These are phyloP conservation scores for Magnaporthiopsis rhizophila DNA, from an alignment of 2,329 filamentous ascomycete species.

Conservation along the genomic window DNA sequence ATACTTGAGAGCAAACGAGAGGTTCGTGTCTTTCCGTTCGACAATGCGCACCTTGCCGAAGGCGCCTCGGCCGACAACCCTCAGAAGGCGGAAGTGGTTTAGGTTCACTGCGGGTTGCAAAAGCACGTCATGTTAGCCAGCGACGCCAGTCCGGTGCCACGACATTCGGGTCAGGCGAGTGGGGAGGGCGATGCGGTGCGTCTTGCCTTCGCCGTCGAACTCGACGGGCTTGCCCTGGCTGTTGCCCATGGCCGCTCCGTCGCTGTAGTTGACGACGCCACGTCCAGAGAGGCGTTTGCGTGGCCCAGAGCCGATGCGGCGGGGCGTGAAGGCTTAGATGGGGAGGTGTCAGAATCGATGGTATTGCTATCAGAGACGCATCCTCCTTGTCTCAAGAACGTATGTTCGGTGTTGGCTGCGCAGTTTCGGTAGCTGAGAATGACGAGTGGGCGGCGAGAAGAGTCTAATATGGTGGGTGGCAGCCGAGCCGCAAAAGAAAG, in stretches of 20 bases:
- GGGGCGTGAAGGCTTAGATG: not conserved
- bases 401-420: not conserved
- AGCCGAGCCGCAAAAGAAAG: not conserved
- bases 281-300: not conserved
- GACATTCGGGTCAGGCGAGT: not conserved
- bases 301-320: not conserved
- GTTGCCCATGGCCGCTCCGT: constrained; percentile 65
- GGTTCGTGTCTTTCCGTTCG: constrained; percentile 87
- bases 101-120: constrained; percentile 63
- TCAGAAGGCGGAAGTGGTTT: constrained; percentile 90
- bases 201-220: constrained; percentile 84
- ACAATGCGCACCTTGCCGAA: constrained; percentile 99
- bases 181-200: constrained; percentile 5
- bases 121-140: not conserved
- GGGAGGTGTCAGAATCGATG: not conserved
- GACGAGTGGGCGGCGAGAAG: not conserved
- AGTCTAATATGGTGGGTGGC: not conserved
- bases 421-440: not conserved
- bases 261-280: not conserved
- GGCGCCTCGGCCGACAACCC: constrained; percentile 93
- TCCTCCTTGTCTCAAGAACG: constrained; percentile 1
- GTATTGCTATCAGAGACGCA: not conserved
- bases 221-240: constrained; percentile 89
- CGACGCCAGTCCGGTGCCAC: too few relatives aligned
- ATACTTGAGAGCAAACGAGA: constrained; percentile 96